Evolutionary conservation across 352 stramenopile species (phyloP).

Genomic region (Phytophthora sojae): DNA sequence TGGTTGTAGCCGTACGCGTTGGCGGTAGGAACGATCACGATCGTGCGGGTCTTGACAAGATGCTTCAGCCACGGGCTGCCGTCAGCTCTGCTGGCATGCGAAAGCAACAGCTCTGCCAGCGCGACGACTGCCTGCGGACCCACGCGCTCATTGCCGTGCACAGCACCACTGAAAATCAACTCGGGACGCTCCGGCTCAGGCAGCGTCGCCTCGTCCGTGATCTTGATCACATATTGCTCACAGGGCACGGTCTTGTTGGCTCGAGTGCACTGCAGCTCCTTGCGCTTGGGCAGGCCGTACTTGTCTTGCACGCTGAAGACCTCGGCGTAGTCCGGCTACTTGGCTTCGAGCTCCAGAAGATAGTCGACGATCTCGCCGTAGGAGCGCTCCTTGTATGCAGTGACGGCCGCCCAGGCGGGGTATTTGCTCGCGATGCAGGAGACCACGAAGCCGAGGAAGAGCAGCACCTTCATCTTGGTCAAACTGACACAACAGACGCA

Average conservation of each 20-base stretch:
- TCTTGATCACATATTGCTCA: constrained; percentile 85
- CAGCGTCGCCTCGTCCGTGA: constrained; percentile 80
- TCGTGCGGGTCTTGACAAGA: constrained; percentile 84
- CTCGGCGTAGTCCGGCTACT: constrained; percentile 75
- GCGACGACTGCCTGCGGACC: constrained; percentile 88
- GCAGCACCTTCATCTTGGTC: constrained; percentile 23
- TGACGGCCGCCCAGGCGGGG: constrained; percentile 4
- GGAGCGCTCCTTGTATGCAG: constrained; percentile 58
- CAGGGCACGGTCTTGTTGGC: constrained; percentile 53
- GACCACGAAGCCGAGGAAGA: background rate
- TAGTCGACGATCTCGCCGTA: constrained; percentile 80
- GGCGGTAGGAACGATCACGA: constrained; percentile 89
- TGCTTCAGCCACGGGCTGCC: constrained; percentile 62
- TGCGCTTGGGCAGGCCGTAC: constrained; percentile 66
- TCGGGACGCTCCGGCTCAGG: constrained; percentile 83
- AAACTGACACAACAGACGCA: constrained; percentile 1
- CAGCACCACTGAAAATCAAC: constrained; percentile 93
- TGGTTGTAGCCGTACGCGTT: constrained; percentile 94
- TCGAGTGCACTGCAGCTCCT: constrained; percentile 60
- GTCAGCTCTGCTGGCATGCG: constrained; percentile 54
- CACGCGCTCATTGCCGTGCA: constrained; percentile 96
- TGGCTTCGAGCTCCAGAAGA: constrained; percentile 59
- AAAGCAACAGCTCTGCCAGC: constrained; percentile 68
- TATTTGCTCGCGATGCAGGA: constrained; percentile 2
- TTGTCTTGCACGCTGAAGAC: constrained; percentile 82